These are phyloP conservation scores for Lactarius quietus DNA, from an alignment of 768 basidiomycete species.

Conservation along the genomic window DNA sequence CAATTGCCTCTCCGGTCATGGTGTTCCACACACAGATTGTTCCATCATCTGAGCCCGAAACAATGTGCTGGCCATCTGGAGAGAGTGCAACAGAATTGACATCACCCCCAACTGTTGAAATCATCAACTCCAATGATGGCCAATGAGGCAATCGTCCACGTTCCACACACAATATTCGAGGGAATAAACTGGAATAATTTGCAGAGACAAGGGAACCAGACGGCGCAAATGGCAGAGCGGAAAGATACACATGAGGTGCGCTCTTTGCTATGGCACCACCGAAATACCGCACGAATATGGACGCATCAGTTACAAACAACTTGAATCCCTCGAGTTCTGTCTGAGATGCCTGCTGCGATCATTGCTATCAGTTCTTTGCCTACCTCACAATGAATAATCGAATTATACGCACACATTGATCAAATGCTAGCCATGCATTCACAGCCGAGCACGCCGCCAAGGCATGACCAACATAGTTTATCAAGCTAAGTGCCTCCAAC, in stretches of 20 bases:
- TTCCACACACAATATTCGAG: neutral
- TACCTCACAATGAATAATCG: neutral
- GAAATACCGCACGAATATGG: neutral
- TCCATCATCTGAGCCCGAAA: too few relatives aligned
- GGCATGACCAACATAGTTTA: neutral
- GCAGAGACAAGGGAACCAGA: neutral
- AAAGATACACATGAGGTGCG: neutral
- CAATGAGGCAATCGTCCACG: neutral
- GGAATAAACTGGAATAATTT: neutral
- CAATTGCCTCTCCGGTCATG: too few relatives aligned
- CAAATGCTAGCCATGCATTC: neutral
- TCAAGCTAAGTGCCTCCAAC: neutral
- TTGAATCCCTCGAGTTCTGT: neutral
- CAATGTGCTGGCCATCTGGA: too few relatives aligned
- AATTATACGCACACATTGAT: neutral
- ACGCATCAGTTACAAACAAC: neutral
- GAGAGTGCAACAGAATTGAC: conserved; percentile 15
- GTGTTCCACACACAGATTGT: too few relatives aligned
- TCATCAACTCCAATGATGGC: neutral
- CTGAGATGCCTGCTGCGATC: neutral
- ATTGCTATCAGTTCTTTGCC: neutral
- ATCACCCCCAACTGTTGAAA: neutral
- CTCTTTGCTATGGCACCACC: neutral
- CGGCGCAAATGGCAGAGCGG: neutral
- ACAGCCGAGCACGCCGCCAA: neutral